Percentiles rank a stretch among this genome's conserved stretches.
These are phyloP conservation scores for Petunia hybrid DNA, from an alignment of 305 asterid species.

Conservation along the genomic window DNA sequence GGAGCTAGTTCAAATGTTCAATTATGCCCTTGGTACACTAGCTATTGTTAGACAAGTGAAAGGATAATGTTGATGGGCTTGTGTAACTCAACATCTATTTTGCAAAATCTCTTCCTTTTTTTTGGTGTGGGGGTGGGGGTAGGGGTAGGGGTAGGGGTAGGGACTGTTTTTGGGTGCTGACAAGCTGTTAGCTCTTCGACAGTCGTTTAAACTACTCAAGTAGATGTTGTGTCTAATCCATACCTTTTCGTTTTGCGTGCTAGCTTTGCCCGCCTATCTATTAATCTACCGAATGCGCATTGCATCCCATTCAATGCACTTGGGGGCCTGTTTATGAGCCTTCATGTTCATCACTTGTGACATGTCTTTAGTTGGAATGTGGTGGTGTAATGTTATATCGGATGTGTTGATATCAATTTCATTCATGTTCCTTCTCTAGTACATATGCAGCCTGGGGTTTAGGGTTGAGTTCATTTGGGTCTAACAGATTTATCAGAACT, in stretches of 20 bases:
- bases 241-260: not conserved
- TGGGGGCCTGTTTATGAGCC: not conserved
- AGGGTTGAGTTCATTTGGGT: not conserved
- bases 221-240: not conserved
- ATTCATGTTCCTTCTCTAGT: not conserved
- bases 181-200: not conserved
- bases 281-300: not conserved
- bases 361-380: no score
- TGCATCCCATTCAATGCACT: not conserved
- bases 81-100: not conserved
- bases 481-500: not conserved
- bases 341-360: not conserved
- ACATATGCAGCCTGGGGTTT: constrained; percentile 20
- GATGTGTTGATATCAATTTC: not conserved
- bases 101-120: not conserved
- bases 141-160: not conserved
- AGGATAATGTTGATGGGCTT: not conserved
- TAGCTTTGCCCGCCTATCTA: not conserved
- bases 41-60: not conserved
- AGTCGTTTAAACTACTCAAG: not conserved
- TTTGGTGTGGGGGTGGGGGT: not conserved
- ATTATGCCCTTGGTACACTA: not conserved
- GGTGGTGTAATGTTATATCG: no score
- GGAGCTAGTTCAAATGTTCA: not conserved
- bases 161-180: not conserved